Percentiles rank a stretch among this genome's conserved stretches.
Conservation (phyloP, 78 protist species). For the Dictyostelium citrinum region DNA sequence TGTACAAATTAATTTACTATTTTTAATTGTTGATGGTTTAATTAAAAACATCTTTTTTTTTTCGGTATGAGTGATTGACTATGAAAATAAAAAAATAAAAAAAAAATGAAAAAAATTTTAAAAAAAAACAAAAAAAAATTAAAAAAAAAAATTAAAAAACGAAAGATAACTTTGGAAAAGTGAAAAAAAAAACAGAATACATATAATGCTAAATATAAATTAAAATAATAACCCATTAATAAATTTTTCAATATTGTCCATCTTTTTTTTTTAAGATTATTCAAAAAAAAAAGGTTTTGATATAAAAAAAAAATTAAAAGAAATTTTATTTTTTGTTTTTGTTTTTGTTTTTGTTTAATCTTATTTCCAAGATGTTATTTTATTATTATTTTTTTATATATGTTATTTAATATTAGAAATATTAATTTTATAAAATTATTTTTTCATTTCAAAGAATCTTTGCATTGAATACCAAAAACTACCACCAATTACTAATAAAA, state of each 20-base stretch:
- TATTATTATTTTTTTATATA: not conserved
- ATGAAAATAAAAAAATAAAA: not conserved
- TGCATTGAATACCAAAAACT: slow-evolving; percentile 83
- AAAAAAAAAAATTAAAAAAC: not conserved
- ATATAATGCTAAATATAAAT: no score
- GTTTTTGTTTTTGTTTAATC: no score
- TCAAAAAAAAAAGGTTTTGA: no score
- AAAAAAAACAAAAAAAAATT: not conserved
- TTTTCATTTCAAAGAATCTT: slow-evolving; percentile 76
- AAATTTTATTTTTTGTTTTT: no score
- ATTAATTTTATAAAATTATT: slow-evolving; percentile 14
- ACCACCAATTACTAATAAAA: slow-evolving; percentile 82
- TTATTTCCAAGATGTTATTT: not conserved
- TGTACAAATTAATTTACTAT: not conserved
- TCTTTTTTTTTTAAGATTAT: no score
- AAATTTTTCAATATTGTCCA: no score
- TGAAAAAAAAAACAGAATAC: not conserved
- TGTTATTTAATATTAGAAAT: no score
- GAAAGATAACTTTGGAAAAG: not conserved
- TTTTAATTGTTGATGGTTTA: not conserved
- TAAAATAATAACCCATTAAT: no score
- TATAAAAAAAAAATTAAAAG: no score
- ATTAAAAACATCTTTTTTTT: slow-evolving; percentile 1
- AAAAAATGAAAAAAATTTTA: not conserved
- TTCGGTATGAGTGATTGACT: not conserved